Evolutionary conservation across 139 green algal species (phyloP), one percentile per base, ranked within the genome.

Genomic region (Coelastrella sp.): DNA sequence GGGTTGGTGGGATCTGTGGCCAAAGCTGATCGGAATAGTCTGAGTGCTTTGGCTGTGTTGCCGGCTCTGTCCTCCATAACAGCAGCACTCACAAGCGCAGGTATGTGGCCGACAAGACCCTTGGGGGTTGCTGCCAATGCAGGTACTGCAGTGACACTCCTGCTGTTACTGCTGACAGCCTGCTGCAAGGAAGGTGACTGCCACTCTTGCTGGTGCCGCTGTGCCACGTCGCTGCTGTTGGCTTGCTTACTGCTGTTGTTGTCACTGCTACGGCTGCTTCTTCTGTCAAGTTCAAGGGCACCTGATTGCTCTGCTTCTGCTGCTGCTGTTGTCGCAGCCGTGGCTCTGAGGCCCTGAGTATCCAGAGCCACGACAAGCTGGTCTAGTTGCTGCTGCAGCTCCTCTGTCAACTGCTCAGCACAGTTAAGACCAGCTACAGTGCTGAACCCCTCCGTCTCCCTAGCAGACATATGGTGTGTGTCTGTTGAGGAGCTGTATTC

Each of bases 61-160:
- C 88, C 88, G 6, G 68, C 81, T 5, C 85, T 67, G 30, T 86
- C 37, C 67, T 88, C 88, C 80, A 89, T 79, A 7, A 45, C 41
- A 19, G 84, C 88, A 17, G 62, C 69, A 30, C 63, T 38, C 27
- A 64, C 21, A 17, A 81, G 71, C 4, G 62, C 53, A 15, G 67
- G 79, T 6, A 84, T 23, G 51, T 90, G 87, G 11, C 43, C 35
- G 37, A 62, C 30, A 40, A 87, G 27, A 19, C 48, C 71, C 35
- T 9, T n/a, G 48, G 67, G 34, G 51, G 37, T 5, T 34, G 34
- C 4, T 3, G 25, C n/a, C n/a, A n/a, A n/a, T n/a, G 3, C 15
- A 66, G 19, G 8, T 13, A 53, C 48, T 38, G 72, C 41, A 27
- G n/a, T 19, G 11, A 79, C 45, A 34, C 48, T 66, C 30, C 45